A percentile compares a stretch with the other conserved stretches of the same genome.
phyloP scores from a whole-genome alignment of 148 eudicot species.

The Cornus kousa region DNA sequence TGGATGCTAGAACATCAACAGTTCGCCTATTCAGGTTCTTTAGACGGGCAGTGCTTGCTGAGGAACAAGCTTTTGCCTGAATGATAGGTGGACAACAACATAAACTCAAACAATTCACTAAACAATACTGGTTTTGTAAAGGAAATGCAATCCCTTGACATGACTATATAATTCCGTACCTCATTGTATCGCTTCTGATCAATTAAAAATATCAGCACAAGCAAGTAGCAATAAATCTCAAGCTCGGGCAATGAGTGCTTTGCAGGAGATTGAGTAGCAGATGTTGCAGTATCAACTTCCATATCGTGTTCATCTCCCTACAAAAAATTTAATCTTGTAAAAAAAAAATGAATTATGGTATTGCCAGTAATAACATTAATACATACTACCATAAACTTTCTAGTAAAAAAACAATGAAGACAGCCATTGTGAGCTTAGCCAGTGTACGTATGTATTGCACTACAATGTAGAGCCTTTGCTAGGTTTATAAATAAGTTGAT shows the following conservation, averaged over 20 bases:
- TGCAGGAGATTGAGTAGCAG: slow-evolving; percentile 55
- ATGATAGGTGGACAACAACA: slow-evolving; percentile 18
- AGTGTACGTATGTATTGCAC: not conserved
- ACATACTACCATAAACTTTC: not conserved
- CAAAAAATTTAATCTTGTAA: slow-evolving; percentile 6
- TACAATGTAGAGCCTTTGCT: not conserved
- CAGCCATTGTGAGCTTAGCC: not conserved
- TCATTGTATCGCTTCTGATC: slow-evolving; percentile 76
- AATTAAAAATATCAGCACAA: slow-evolving; percentile 70
- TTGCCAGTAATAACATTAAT: not conserved
- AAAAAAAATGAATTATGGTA: not conserved
- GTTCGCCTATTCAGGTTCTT: slow-evolving; percentile 80
- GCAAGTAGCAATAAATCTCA: slow-evolving; percentile 82
- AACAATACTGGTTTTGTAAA: not conserved
- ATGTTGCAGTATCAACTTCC: slow-evolving; percentile 87
- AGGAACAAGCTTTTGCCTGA: slow-evolving; percentile 87
- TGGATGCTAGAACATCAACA: slow-evolving; percentile 81
- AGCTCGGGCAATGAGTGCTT: slow-evolving; percentile 81
- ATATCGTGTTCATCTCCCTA: slow-evolving; percentile 79
- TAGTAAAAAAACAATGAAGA: not conserved
- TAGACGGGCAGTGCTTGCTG: slow-evolving; percentile 81
- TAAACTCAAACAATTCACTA: slow-evolving; percentile 2
- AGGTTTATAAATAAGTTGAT: not conserved
- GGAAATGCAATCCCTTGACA: not conserved
- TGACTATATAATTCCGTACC: slow-evolving; percentile 31